These are phyloP conservation scores for Uronychia setigera DNA, from an alignment of 73 alveolate genomes.

Conservation along the genomic window DNA sequence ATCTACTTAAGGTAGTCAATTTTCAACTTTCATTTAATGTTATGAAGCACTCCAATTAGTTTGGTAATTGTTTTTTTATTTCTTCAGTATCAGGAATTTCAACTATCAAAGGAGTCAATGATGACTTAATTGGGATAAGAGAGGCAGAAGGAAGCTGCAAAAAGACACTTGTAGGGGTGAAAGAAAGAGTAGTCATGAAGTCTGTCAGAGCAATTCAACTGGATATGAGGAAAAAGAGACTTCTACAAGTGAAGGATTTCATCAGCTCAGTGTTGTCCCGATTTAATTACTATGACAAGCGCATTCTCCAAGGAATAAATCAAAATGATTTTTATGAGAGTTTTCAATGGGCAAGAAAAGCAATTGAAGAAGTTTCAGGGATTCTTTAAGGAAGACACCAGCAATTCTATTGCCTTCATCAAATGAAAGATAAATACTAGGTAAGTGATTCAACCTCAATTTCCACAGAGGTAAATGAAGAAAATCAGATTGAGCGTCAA, in stretches of 20 bases:
- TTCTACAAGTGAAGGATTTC: constrained; percentile 8
- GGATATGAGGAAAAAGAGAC: constrained; percentile 21
- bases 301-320: background rate
- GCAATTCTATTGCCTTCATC: background rate
- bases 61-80: constrained; percentile 3
- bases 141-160: background rate
- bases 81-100: constrained; percentile 24
- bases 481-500: background rate
- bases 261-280: background rate
- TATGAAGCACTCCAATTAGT: constrained; percentile 50
- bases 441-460: background rate
- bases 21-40: constrained; percentile 33
- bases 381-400: background rate
- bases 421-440: background rate
- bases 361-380: background rate
- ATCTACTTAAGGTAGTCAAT: constrained; percentile 19
- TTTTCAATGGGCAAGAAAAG: background rate
- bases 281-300: background rate
- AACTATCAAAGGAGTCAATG: constrained; percentile 24
- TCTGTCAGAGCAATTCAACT: background rate
- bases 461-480: background rate
- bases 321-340: constrained; percentile 22
- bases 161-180: constrained; percentile 1
- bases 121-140: constrained; percentile 15
- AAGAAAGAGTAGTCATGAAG: constrained; percentile 14